Conservation (phyloP, 2,329 filamentous ascomycete species). For the Paecilomyces sp. region DNA sequence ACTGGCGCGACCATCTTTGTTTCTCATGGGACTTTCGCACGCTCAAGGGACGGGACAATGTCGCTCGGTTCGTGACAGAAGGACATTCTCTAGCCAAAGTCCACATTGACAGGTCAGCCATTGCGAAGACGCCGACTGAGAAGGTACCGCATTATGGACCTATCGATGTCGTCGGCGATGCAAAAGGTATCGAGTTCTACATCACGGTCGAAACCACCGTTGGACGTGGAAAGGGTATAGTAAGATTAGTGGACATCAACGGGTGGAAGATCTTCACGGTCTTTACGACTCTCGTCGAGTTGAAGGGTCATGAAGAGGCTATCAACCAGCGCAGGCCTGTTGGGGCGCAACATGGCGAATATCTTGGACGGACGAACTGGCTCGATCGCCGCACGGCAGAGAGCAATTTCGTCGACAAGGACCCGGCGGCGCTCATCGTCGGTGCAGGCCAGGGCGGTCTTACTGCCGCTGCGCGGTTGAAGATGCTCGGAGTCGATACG, state of each 20-base stretch:
- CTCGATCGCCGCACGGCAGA: constrained; percentile 46
- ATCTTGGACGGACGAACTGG: constrained; percentile 53
- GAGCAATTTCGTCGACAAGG: constrained; percentile 42
- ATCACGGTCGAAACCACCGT: constrained; percentile 47
- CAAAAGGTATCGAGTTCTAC: constrained; percentile 51
- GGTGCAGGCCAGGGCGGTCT: constrained; percentile 58
- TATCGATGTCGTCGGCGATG: constrained; percentile 45
- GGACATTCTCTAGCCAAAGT: constrained; percentile 39
- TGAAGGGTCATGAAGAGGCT: constrained; percentile 50
- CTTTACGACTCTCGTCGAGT: constrained; percentile 51
- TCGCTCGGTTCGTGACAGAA: constrained; percentile 26
- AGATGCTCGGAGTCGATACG: constrained; percentile 49
- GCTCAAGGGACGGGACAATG: constrained; percentile 38
- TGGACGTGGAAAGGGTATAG: constrained; percentile 51
- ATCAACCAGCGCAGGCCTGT: constrained; percentile 42
- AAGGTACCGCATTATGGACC: constrained; percentile 38
- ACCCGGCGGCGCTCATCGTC: constrained; percentile 56
- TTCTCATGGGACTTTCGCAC: constrained; percentile 52
- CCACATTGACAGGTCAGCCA: constrained; percentile 39
- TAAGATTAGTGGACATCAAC: constrained; percentile 40
- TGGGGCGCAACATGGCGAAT: constrained; percentile 52
- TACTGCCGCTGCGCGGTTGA: constrained; percentile 51
- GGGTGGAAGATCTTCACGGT: constrained; percentile 59
- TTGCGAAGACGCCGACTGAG: constrained; percentile 37
- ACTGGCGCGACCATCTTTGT: constrained; percentile 54